Evolutionary conservation across 2,329 filamentous ascomycete genomes (phyloP), one percentile per base, ranked within the genome.

Genomic region (Cladosporium sphaerospermum): DNA sequence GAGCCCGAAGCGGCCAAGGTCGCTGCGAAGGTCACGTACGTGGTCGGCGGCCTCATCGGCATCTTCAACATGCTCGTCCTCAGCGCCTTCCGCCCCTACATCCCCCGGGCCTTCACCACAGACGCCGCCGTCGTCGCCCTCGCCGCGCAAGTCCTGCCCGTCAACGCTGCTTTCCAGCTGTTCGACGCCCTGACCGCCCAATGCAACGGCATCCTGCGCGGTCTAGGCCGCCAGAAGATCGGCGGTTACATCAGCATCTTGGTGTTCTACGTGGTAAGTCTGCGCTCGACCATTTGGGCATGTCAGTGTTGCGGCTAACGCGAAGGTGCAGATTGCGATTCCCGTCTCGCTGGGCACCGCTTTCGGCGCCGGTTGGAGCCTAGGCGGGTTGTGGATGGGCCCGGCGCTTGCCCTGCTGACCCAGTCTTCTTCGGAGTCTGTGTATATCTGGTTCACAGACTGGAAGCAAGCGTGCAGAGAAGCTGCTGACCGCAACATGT

Each of bases 231-330:
- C 53, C 92, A 97, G 70, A 84, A 89, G 59, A 84, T 96, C 53
- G 92, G 92, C 10, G 90, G 92, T 0, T 96, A 92, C 62, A 84
- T 91, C 5, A 93, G 93, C 63, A 72, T 96, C 2, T 81, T 89
- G 45, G 85, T 85, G 18, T 96, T 96, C 72, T 97, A 97, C 69
- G 74, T 81, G 14, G 78, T 68, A 58, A 56, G 65, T 65, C 41
- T 97, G n/a, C n/a, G n/a, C n/a, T n/a, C n/a, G n/a, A n/a, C n/a
- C n/a, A n/a, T n/a, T n/a, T n/a, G n/a, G n/a, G n/a, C n/a, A n/a
- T n/a, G n/a, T n/a, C n/a, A n/a, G n/a, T n/a, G n/a, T n/a, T n/a
- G n/a, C n/a, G n/a, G n/a, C n/a, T n/a, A n/a, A n/a, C n/a, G n/a
- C n/a, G n/a, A n/a, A n/a, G n/a, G n/a, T n/a, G n/a, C n/a, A n/a